Conservation (phyloP, 2,329 filamentous ascomycete genomes). For the Hawksworthiomyces lignivorus region DNA sequence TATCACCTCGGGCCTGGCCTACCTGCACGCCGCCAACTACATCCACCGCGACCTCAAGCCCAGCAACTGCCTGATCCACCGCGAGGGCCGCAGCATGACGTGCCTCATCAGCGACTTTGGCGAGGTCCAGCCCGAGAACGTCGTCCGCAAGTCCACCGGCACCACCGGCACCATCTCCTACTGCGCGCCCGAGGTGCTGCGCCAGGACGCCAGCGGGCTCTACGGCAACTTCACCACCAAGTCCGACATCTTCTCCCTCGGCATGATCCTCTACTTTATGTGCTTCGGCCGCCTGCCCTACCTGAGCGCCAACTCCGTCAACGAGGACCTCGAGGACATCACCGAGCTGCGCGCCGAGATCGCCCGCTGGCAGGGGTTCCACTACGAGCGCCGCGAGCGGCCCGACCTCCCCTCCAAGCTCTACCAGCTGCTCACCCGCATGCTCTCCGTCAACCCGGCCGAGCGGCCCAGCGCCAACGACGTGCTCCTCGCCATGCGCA, state of each 20-base stretch:
- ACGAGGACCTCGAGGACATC: constrained; percentile 89
- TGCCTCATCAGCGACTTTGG: constrained; percentile 97
- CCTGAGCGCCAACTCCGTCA: constrained; percentile 68
- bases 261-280: constrained; percentile 98
- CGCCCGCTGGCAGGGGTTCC: constrained; percentile 76
- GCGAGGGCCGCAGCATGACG: constrained; percentile 59
- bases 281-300: constrained; percentile 91
- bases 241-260: constrained; percentile 94
- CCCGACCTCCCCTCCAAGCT: constrained; percentile 79
- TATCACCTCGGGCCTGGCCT: constrained; percentile 83
- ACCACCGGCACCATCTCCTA: constrained; percentile 96
- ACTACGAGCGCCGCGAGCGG: constrained; percentile 64
- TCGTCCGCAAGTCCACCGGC: constrained; percentile 78
- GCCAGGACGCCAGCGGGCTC: constrained; percentile 56
- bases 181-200: constrained; percentile 89
- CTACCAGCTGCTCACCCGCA: constrained; percentile 72
- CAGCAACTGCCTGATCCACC: constrained; percentile 86
- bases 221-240: constrained; percentile 95
- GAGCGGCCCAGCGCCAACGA: constrained; percentile 80
- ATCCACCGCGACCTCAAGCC: constrained; percentile 96
- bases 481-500: constrained; percentile 70
- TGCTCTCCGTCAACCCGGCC: constrained; percentile 69
- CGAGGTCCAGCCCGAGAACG: constrained; percentile 82
- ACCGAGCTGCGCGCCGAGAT: constrained; percentile 83
- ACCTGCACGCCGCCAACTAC: constrained; percentile 84